Conservation (phyloP, 305 asterid species). For the Lippia alba region DNA sequence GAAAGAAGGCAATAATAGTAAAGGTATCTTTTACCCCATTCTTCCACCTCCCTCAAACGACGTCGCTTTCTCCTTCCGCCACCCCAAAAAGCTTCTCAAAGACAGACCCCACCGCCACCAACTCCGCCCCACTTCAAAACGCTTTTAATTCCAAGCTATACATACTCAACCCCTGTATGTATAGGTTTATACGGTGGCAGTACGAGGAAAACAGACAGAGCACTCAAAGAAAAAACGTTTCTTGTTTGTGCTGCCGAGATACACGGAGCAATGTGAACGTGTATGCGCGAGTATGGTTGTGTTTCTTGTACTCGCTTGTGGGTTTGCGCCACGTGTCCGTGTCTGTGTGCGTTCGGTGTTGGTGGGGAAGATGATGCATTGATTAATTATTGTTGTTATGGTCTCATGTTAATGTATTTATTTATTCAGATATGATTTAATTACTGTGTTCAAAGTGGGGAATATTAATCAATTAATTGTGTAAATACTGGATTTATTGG, state of each 20-base stretch:
- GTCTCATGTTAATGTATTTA: background rate
- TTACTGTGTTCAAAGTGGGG: background rate
- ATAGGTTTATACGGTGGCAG: slow-evolving; percentile 4
- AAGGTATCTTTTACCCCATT: slow-evolving; percentile 40
- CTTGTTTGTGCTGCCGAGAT: slow-evolving; percentile 27
- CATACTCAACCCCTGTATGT: background rate
- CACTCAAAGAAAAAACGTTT: background rate
- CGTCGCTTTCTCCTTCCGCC: slow-evolving; percentile 33
- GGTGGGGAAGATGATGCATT: slow-evolving; percentile 26
- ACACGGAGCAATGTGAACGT: slow-evolving; percentile 30
- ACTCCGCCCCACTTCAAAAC: background rate
- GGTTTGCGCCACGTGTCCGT: slow-evolving; percentile 1
- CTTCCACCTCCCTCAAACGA: slow-evolving; percentile 30
- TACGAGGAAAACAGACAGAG: background rate
- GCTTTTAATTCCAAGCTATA: background rate
- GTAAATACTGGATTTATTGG: background rate
- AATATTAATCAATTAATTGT: too few relatives aligned
- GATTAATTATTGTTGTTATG: background rate
- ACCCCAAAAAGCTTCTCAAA: background rate
- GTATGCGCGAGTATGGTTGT: background rate
- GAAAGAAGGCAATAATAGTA: slow-evolving; percentile 47
- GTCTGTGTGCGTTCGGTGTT: background rate
- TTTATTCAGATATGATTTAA: background rate
- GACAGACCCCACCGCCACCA: slow-evolving; percentile 1
- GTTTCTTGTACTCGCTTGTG: background rate